phyloP scores from a whole-genome alignment of 345 rosid genomes.

The Citrus medica region DNA sequence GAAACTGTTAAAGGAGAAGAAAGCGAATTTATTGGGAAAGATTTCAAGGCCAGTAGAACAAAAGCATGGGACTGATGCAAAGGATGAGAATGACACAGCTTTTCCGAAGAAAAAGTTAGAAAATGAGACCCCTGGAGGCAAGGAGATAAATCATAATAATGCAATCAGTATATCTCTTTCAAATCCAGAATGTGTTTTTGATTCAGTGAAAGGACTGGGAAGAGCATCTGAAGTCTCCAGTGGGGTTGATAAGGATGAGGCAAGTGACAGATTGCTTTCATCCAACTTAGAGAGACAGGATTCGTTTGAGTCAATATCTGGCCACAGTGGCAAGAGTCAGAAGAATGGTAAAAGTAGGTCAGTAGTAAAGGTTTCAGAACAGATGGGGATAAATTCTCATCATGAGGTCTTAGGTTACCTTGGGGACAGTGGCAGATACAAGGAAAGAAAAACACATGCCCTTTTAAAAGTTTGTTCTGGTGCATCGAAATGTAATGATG shows the following conservation, averaged over 20 bases:
- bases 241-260: slow-evolving; percentile 22
- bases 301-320: slow-evolving; percentile 27
- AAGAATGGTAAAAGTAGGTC: slow-evolving; percentile 21
- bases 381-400: background rate
- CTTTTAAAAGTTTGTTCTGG: slow-evolving; percentile 17
- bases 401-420: slow-evolving; percentile 7
- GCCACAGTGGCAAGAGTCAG: slow-evolving; percentile 24
- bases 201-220: slow-evolving; percentile 16
- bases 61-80: slow-evolving; percentile 9
- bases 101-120: slow-evolving; percentile 15
- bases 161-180: slow-evolving; percentile 13
- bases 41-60: slow-evolving; percentile 15
- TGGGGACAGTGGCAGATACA: slow-evolving; percentile 14
- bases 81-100: slow-evolving; percentile 9
- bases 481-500: slow-evolving; percentile 18
- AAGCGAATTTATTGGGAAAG: slow-evolving; percentile 30
- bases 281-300: slow-evolving; percentile 21
- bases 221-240: slow-evolving; percentile 21
- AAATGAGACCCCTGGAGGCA: slow-evolving; percentile 17
- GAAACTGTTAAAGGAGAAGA: slow-evolving; percentile 31
- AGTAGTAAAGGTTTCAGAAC: slow-evolving; percentile 22
- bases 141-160: slow-evolving; percentile 14
- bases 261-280: slow-evolving; percentile 8
- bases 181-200: slow-evolving; percentile 13
- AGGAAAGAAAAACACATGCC: slow-evolving; percentile 14